Percentiles rank a stretch among this genome's conserved stretches.
These are phyloP conservation scores for Diplotaxis tenuifolia DNA, from an alignment of 345 rosid species.

Conservation along the genomic window DNA sequence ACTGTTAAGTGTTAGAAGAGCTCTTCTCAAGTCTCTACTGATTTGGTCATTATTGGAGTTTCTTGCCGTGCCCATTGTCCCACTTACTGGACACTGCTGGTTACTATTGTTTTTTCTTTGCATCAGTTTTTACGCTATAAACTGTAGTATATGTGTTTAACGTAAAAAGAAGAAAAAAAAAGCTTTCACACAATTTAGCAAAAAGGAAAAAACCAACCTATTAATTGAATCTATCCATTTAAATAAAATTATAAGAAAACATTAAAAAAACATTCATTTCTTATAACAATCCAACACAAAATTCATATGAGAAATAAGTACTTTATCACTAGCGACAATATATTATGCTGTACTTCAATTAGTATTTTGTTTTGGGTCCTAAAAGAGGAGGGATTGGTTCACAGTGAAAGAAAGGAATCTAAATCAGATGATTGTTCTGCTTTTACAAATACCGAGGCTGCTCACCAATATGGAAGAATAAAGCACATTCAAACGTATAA, in stretches of 20 bases:
- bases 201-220: too few relatives aligned
- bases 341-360: too few relatives aligned
- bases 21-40: slow-evolving; percentile 10
- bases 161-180: background rate
- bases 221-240: background rate
- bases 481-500: slow-evolving; percentile 60
- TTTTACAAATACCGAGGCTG: slow-evolving; percentile 69
- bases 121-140: background rate
- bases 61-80: background rate
- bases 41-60: slow-evolving; percentile 23
- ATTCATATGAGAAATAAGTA: background rate
- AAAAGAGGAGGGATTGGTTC: slow-evolving; percentile 37
- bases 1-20: slow-evolving; percentile 4
- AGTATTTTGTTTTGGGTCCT: background rate
- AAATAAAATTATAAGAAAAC: background rate
- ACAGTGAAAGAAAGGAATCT: slow-evolving; percentile 67
- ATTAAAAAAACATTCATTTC: background rate
- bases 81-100: background rate
- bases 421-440: slow-evolving; percentile 44
- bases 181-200: background rate
- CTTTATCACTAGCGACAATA: too few relatives aligned
- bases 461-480: slow-evolving; percentile 62
- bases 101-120: background rate
- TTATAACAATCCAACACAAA: background rate
- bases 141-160: background rate